A percentile compares a stretch with the other conserved stretches of the same genome.
Evolutionary conservation across 2,329 filamentous ascomycete species (phyloP).

Genomic region (Aureobasidium subglaciale): DNA sequence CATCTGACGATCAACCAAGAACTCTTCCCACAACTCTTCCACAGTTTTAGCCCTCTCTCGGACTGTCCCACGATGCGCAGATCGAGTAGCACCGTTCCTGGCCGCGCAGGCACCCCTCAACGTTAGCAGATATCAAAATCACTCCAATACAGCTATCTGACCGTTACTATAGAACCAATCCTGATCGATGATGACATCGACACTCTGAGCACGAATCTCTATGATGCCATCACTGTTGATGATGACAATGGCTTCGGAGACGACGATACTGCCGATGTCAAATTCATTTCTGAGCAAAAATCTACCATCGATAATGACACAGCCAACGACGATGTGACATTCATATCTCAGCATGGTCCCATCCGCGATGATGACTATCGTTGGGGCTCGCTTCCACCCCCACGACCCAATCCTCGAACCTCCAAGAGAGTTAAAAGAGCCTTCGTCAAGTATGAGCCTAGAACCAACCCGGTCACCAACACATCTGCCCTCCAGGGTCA

Average conservation of each 20-base stretch:
- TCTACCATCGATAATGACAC: not conserved
- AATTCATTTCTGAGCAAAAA: not conserved
- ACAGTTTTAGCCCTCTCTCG: not conserved
- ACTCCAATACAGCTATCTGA: not conserved
- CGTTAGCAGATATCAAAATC: not conserved
- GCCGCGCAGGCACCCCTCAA: not conserved
- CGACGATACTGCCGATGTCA: constrained; percentile 15
- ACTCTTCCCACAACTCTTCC: not conserved
- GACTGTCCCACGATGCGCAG: not conserved
- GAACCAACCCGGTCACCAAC: not conserved
- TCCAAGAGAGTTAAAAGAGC: not conserved
- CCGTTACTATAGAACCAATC: not conserved
- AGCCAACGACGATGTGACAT: not conserved
- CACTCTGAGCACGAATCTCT: not conserved
- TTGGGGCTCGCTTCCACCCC: not conserved
- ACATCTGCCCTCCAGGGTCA: not conserved
- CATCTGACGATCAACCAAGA: not conserved
- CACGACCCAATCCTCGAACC: not conserved
- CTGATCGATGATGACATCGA: not conserved
- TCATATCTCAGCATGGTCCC: not conserved
- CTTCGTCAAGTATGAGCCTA: not conserved
- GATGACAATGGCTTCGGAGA: constrained; percentile 15
- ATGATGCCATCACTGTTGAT: not conserved
- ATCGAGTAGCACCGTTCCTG: not conserved
- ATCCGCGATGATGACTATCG: not conserved